Base-by-base conservation (phyloP, 2,329 filamentous ascomycete genomes). In the Chrysoporthe austroafricana region DNA sequence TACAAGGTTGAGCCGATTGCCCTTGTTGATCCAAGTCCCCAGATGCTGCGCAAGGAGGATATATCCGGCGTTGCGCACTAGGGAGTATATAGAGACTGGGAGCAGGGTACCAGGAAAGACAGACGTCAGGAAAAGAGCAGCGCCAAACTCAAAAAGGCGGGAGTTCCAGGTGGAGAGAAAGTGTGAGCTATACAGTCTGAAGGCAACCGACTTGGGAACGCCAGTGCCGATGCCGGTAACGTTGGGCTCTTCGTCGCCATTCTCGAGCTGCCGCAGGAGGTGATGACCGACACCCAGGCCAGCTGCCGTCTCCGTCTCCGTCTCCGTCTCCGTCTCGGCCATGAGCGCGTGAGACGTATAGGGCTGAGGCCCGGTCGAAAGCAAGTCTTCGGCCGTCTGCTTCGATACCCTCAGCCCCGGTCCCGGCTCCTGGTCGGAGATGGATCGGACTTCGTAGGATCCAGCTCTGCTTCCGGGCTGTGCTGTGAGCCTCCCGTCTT, bases 81-180 rank as follows among this genome's bases (percentile, higher is more conserved):
- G 77, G 0, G 90, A 90, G 73, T 93, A 93, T n/a, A 90, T 78
- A 0, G 90, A 92, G 66, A 89, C 83, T 46, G 87, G 90, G 32
- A 91, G 81, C 32, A 93, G 79, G 0, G 89, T 91, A 0, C 81
- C 78, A 0, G 85, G 85, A 71, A 82, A 89, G 58, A 86, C 82
- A 0, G 81, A 76, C 0, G 86, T 85, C 11, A 89, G 79, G 74
- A 85, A 89, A 6, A 89, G 78, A 5, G 90, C 85, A 6, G 86
- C 84, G 42, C 83, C 88, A 66, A 90, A 90, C 73, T 90, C 87
- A 70, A 90, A 90, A 66, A 87, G 78, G 26, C 88, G 84, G 0
- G 87, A 86, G 75, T 90, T 90, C 86, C 86, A 89, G 61, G 87
- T 85, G 4, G 88, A 90, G 0, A 90, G 78, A 63, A 85, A 83